Base-by-base conservation (phyloP, 2,329 filamentous ascomycete species). In the Fusarium hostae region DNA sequence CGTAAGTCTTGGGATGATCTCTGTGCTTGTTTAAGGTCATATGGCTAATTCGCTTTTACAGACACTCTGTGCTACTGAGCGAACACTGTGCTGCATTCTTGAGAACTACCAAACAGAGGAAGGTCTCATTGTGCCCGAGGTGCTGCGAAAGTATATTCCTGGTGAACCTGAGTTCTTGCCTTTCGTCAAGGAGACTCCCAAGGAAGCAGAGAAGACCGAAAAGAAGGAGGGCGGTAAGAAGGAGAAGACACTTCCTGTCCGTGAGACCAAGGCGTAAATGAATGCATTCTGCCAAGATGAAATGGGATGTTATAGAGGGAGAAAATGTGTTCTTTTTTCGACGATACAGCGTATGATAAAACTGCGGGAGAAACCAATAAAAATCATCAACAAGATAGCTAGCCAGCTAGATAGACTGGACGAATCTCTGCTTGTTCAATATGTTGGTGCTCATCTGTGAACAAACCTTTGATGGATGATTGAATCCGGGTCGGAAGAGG, bases 61-160 rank as follows among this genome's bases (percentile, higher is more conserved):
- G 69, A 97, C 93, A 24, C 86, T 98, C 41, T 95, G 92, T 81
- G 95, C 95, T 22, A 98, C 95, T 2, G 95, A 97, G 79, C 89
- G 95, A 79, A 94, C 95, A 1, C 87, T 98, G 54, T 98, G 96
- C 87, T 98, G 95, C 80, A 87, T 99, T 45, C 88, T 99, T 41
- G 96, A 99, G 84, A 99, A 98, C 84, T 98, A 95, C 83, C 96
- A 99, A 85, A 96, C 91, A 1, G 91, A 94, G 78, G 92, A 94
- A 86, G 94, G 94, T 70, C 87, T 97, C 75, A 88, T 88, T 63
- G 91, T 97, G 37, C 95, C 95, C 1, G 92, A 95, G 82, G 91
- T 92, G 48, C 87, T 98, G 66, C 89, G 93, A 75, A 95, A 94
- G 83, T 98, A 97, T 81, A 91, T 98, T 56, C 94, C 95, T 4